A percentile compares a stretch with the other conserved stretches of the same genome.
These are phyloP conservation scores for Phytopythium cucurbitacearum DNA, from an alignment of 352 stramenopile species.

Conservation along the genomic window DNA sequence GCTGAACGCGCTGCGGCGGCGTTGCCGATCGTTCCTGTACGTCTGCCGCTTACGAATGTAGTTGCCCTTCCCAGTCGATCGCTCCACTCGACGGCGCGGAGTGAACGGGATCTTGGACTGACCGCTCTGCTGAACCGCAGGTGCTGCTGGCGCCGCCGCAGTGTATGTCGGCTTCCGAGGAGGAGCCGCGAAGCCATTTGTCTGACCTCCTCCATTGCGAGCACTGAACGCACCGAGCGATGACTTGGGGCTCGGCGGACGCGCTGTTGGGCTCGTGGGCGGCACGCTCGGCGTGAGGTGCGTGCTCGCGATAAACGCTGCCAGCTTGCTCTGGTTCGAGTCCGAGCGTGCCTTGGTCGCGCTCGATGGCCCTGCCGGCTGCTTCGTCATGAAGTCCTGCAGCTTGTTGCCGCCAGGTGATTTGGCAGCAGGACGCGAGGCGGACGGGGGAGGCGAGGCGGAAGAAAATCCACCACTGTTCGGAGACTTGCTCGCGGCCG, in stretches of 20 bases:
- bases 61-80: conserved; percentile 61
- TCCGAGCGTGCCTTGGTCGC: conserved; percentile 45
- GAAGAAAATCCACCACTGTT: conserved; percentile 8
- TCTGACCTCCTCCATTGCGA: background rate
- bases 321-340: conserved; percentile 67
- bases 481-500: conserved; percentile 9
- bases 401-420: conserved; percentile 52
- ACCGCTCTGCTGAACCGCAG: background rate
- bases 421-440: conserved; percentile 15
- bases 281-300: conserved; percentile 32
- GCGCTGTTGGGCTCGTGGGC: conserved; percentile 14
- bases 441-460: conserved; percentile 7
- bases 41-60: conserved; percentile 77
- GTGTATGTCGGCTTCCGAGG: conserved; percentile 12
- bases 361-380: conserved; percentile 27
- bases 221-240: conserved; percentile 31
- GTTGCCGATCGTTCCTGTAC: conserved; percentile 48
- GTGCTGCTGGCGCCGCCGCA: conserved; percentile 2
- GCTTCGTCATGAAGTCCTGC: conserved; percentile 73
- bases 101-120: conserved; percentile 40
- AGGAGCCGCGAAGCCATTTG: conserved; percentile 4
- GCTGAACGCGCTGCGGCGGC: conserved; percentile 57
- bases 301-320: conserved; percentile 68
- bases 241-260: conserved; percentile 15
- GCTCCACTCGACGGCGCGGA: conserved; percentile 42